Conservation (phyloP, 2,329 filamentous ascomycete species). For the Penicillium hesseltinei region DNA sequence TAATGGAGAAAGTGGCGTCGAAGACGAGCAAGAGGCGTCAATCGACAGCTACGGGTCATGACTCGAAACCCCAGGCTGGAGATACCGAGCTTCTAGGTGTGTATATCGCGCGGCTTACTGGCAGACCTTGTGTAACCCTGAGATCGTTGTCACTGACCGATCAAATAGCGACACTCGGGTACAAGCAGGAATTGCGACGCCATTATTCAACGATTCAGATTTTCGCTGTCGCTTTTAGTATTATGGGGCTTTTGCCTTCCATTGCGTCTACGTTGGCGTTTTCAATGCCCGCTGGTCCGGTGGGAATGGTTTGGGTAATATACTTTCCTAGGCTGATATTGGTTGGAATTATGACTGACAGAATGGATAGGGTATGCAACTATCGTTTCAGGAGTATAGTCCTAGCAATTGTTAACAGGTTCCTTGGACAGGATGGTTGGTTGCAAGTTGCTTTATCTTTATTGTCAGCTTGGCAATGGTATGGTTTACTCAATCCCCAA, state of each 20-base stretch:
- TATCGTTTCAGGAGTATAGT: background rate
- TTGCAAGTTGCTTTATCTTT: slow-evolving; percentile 58
- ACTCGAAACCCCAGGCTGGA: slow-evolving; percentile 11
- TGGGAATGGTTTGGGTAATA: slow-evolving; percentile 60
- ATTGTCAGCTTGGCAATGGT: slow-evolving; percentile 60
- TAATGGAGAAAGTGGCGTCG: slow-evolving; percentile 1
- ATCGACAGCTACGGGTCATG: background rate
- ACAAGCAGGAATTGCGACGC: slow-evolving; percentile 61
- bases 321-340: background rate
- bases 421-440: slow-evolving; percentile 47
- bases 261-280: slow-evolving; percentile 61
- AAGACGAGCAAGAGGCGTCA: slow-evolving; percentile 3
- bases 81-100: slow-evolving; percentile 24
- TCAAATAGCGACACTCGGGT: slow-evolving; percentile 40
- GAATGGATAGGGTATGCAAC: slow-evolving; percentile 10
- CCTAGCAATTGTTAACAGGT: background rate
- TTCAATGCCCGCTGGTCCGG: slow-evolving; percentile 59
- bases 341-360: background rate
- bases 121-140: background rate
- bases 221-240: slow-evolving; percentile 59
- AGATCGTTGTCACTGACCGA: slow-evolving; percentile 1
- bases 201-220: slow-evolving; percentile 63
- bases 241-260: slow-evolving; percentile 62
- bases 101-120: background rate
- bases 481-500: slow-evolving; percentile 19